A percentile compares a stretch with the other conserved stretches of the same genome.
Conservation (phyloP, 1,139 yeast genomes). For the Sugiyamaella japonica region DNA sequence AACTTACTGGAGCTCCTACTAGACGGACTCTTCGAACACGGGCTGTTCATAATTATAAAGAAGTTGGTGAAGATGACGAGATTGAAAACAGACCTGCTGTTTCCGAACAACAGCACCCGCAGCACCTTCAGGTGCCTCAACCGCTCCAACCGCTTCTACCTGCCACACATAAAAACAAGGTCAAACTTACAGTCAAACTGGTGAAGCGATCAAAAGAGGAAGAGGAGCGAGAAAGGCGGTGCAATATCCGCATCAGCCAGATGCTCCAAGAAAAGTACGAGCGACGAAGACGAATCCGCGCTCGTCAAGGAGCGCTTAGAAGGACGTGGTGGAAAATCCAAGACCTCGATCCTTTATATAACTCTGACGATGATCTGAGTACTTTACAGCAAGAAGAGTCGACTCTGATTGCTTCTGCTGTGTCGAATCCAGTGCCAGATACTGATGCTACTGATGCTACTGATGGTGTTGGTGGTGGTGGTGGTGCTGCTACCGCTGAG, state of each 20-base stretch:
- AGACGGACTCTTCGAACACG: slow-evolving; percentile 15
- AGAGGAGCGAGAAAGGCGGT: slow-evolving; percentile 23
- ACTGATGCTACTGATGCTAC: background rate
- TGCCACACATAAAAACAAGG: slow-evolving; percentile 2
- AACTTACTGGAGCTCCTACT: slow-evolving; percentile 12
- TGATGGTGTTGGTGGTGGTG: background rate
- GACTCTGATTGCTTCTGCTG: slow-evolving; percentile 13
- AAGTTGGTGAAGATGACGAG: slow-evolving; percentile 13
- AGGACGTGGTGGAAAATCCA: slow-evolving; percentile 36
- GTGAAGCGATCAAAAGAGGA: slow-evolving; percentile 13
- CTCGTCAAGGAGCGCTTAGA: slow-evolving; percentile 31
- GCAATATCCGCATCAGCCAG: slow-evolving; percentile 23
- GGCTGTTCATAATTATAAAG: slow-evolving; percentile 14
- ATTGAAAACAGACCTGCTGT: slow-evolving; percentile 3
- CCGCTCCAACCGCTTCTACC: background rate
- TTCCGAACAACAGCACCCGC: background rate
- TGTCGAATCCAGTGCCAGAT: background rate
- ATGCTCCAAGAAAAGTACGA: slow-evolving; percentile 31
- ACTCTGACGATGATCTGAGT: slow-evolving; percentile 36
- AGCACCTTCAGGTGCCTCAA: no score
- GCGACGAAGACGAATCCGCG: slow-evolving; percentile 29
- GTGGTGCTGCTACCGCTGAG: background rate
- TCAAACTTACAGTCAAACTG: slow-evolving; percentile 15
- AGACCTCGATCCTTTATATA: slow-evolving; percentile 37
- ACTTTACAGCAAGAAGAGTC: slow-evolving; percentile 11